Evolutionary conservation across 352 stramenopile genomes (phyloP), one percentile per base, ranked within the genome.

Genomic region (Globisporangium paroecandrum): DNA sequence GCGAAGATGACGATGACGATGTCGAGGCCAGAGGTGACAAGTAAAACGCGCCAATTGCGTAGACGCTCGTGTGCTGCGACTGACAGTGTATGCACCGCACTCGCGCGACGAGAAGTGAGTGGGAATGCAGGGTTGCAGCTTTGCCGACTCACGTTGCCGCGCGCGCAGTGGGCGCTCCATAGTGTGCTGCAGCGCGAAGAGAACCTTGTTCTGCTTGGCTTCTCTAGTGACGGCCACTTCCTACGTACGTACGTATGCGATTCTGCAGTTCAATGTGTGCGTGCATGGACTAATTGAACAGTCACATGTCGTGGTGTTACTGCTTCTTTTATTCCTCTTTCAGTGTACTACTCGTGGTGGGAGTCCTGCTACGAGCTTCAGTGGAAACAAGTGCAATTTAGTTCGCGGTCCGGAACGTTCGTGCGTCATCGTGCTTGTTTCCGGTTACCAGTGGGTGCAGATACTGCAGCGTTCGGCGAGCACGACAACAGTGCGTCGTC

Each of bases 161-260:
- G 65, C 4, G 32, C 34, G 49, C 67, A 51, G 0, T 64, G 73
- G 43, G 65, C 58, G 41, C 59, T 82, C 15, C 58, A 36, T 0
- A 71, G 81, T 47, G 78, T 85, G n/a, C 64, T 89, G 53, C 58
- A 66, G 12, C 73, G 69, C 3, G 78, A 85, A 38, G 79, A 86
- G 27, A 68, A 72, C 6, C 70, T 76, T 43, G 79, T 90, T 20
- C 59, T 93, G 24, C 68, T 93, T 27, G 85, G 85, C 5, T 93
- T 91, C 69, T 91, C 83, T 0, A 78, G 76, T 59, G 83, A 91
- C 61, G 85, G 85, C 55, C 72, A 83, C 68, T 86, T 77, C 65
- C 69, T 93, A 29, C 1, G 85, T 91, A 62, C 46, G 77, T 75
- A 7, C 6, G 77, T 75, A 7, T 7, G 18, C 51, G 24, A 56